Conservation (phyloP, 768 basidiomycete genomes). For the Tylopilus rubrobrunneus region DNA sequence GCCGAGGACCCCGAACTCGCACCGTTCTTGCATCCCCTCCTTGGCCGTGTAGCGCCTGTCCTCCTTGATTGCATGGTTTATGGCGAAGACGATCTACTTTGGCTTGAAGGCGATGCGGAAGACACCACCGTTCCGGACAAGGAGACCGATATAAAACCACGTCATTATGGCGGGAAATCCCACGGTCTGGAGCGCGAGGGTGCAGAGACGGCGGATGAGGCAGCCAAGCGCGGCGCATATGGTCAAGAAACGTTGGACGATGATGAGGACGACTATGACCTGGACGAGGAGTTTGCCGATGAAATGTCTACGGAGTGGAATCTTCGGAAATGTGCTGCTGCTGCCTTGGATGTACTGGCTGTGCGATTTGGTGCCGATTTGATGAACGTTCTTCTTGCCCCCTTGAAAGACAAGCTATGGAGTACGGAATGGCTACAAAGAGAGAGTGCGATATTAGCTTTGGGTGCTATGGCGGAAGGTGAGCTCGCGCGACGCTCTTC, state of each 20-base stretch:
- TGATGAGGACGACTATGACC: slow-evolving; percentile 84
- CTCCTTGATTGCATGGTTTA: slow-evolving; percentile 98
- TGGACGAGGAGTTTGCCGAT: slow-evolving; percentile 85
- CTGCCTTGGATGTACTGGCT: slow-evolving; percentile 93
- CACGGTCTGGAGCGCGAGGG: slow-evolving; percentile 80
- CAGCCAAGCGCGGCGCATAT: slow-evolving; percentile 53
- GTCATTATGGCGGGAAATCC: slow-evolving; percentile 81
- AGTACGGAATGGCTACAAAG: slow-evolving; percentile 88
- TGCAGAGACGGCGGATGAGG: slow-evolving; percentile 35
- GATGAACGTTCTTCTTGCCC: slow-evolving; percentile 81
- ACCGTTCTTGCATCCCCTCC: slow-evolving; percentile 77
- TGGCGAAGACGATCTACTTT: slow-evolving; percentile 91
- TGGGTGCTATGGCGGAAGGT: slow-evolving; percentile 99
- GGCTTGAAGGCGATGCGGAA: slow-evolving; percentile 89
- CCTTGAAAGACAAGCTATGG: slow-evolving; percentile 92
- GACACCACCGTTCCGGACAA: slow-evolving; percentile 90
- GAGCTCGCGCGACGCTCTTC: slow-evolving; percentile 18
- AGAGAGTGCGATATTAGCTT: slow-evolving; percentile 92
- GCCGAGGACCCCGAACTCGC: slow-evolving; percentile 91
- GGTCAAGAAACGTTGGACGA: slow-evolving; percentile 80
- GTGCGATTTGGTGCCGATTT: slow-evolving; percentile 90
- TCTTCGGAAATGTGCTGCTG: slow-evolving; percentile 95
- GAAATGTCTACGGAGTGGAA: slow-evolving; percentile 99
- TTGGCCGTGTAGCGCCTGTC: slow-evolving; percentile 90
- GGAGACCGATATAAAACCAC: slow-evolving; percentile 94